Evolutionary conservation across 2,329 filamentous ascomycete genomes (phyloP), one percentile per base, ranked within the genome.

Genomic region (Fusarium nurragi): DNA sequence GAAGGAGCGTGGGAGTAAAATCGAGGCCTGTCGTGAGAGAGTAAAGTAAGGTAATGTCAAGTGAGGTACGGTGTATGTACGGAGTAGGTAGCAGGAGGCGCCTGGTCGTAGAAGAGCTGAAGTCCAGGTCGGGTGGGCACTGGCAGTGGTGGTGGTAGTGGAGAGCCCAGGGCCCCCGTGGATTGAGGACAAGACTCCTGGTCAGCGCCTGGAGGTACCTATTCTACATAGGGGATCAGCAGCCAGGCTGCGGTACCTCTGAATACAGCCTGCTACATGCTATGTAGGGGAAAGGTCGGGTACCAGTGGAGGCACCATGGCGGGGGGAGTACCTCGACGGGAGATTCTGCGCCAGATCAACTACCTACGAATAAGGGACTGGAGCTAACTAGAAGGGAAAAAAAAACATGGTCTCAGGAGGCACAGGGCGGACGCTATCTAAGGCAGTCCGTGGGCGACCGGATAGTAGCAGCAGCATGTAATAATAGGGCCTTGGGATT

Each of bases 1-100:
- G 70, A 72, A 72, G 67, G 70, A 72, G 70, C 68, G 70, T 72
- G 63, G 55, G 62, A 71, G 62, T 69, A 68, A 62, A 72, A 62
- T 68, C 67, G 70, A 72, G 67, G 70, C 70, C 70, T 58, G 70
- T 71, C 67, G 70, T 70, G 65, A 67, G 54, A 67, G 62, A 60
- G 26, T 49, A 55, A 55, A 34, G 58, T 54, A 43, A 34, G 47
- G 56, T 48, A 50, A 71, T 52, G 69, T 65, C 65, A 56, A 59
- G 69, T 38, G 61, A 58, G 68, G 52, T 55, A 55, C 50, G 53
- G 53, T 34, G 41, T 59, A 51, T 56, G 53, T 55, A 54, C 44
- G 39, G 51, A 45, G 54, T 50, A 46, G 48, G 61, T 64, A 64
- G 60, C 63, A 71, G 62, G 54, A 71, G 65, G 67, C 62, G 57